A percentile compares a stretch with the other conserved stretches of the same genome.
phyloP scores from a whole-genome alignment of 306 rosid genomes.

The Trifolium fragiferum region DNA sequence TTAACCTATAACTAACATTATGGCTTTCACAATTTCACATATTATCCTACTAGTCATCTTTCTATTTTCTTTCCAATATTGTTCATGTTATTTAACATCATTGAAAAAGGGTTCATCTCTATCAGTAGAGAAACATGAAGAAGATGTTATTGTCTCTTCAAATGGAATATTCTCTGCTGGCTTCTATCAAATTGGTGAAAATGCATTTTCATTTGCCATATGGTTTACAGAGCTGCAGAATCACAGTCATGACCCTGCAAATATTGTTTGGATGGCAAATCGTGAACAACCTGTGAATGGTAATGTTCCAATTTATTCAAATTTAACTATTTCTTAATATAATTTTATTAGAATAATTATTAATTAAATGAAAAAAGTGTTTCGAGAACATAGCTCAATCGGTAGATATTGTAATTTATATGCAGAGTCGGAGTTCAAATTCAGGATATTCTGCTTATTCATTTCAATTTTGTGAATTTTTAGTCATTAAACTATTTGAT shows the following conservation, averaged over 20 bases:
- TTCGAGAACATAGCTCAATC: too few relatives aligned
- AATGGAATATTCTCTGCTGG: conserved; percentile 41
- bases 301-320: not conserved
- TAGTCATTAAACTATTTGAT: too few relatives aligned
- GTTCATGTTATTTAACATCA: conserved; percentile 10
- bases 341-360: too few relatives aligned
- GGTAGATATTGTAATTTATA: too few relatives aligned
- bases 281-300: conserved; percentile 53
- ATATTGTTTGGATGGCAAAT: conserved; percentile 57
- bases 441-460: too few relatives aligned
- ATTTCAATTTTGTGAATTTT: too few relatives aligned
- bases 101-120: conserved; percentile 15
- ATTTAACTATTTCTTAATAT: too few relatives aligned
- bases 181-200: conserved; percentile 6
- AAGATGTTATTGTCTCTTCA: conserved; percentile 32
- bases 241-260: not conserved
- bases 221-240: conserved; percentile 29
- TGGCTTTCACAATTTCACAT: not conserved
- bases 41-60: not conserved
- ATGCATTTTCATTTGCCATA: conserved; percentile 35
- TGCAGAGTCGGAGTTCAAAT: too few relatives aligned
- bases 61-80: not conserved
- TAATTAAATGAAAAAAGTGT: too few relatives aligned
- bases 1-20: too few relatives aligned
- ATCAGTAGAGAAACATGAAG: conserved; percentile 34